A percentile compares a stretch with the other conserved stretches of the same genome.
These are phyloP conservation scores for Fusarium multiceps DNA, from an alignment of 2,329 filamentous ascomycete genomes.

Conservation along the genomic window DNA sequence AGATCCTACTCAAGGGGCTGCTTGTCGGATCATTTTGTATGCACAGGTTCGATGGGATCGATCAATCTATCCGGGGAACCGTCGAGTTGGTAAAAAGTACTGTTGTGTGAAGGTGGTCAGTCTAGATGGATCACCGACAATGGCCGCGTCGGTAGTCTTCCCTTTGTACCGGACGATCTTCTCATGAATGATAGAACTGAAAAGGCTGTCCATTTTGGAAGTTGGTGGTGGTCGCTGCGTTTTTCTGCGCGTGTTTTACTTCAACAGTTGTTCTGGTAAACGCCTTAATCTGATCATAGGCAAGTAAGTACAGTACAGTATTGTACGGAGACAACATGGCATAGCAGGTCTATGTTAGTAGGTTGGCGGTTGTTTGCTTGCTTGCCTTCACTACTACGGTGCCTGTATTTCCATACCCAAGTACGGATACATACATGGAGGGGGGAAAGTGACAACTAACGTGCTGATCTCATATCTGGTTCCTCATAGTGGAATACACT, in stretches of 20 bases:
- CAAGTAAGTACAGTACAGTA: not conserved
- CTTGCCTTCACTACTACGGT: not conserved
- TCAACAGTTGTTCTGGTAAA: not conserved
- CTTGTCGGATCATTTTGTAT: not conserved
- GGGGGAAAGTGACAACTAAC: conserved; percentile 13
- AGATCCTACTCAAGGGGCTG: not conserved
- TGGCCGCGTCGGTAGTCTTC: conserved; percentile 27
- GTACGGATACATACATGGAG: not conserved
- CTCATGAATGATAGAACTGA: conserved; percentile 28
- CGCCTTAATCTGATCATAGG: conserved; percentile 14
- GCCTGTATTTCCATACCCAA: not conserved
- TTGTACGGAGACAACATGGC: not conserved
- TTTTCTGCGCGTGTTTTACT: conserved; percentile 11
- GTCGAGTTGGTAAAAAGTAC: conserved; percentile 13
- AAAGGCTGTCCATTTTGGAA: conserved; percentile 24
- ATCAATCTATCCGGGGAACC: not conserved
- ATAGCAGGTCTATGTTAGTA: not conserved
- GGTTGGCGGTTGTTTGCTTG: not conserved
- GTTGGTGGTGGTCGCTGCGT: conserved; percentile 6
- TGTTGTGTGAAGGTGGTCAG: conserved; percentile 21
- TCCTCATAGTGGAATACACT: conserved; percentile 18
- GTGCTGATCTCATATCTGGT: conserved; percentile 42
- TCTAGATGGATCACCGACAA: conserved; percentile 28
- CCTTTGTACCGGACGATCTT: conserved; percentile 36
- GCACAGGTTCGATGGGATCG: not conserved